Evolutionary conservation across 2,329 filamentous ascomycete species (phyloP).

Genomic region (Colletotrichum sp.): DNA sequence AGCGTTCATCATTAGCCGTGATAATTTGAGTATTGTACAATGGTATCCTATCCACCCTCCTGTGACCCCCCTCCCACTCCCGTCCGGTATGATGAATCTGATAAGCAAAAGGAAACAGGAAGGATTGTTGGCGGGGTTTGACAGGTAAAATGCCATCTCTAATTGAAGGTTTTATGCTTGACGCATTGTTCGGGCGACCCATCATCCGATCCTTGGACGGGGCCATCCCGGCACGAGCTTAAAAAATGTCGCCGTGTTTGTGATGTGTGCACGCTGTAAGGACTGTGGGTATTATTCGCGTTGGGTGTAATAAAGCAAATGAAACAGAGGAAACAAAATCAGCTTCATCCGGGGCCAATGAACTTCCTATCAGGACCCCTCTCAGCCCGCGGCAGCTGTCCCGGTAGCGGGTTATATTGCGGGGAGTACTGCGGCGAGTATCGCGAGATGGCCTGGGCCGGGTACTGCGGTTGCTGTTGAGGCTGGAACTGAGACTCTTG

Average conservation of each 20-base stretch:
- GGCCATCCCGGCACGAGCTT: neutral
- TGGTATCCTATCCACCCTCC: neutral
- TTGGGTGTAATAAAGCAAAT: neutral
- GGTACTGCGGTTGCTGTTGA: neutral
- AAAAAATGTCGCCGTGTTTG: neutral
- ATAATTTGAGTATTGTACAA: neutral
- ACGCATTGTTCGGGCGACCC: neutral
- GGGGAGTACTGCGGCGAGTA: neutral
- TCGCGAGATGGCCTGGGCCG: neutral
- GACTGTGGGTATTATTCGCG: neutral
- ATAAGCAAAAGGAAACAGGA: neutral
- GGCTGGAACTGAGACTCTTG: neutral
- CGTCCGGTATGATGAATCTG: neutral
- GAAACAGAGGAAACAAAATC: no score
- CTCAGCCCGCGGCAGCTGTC: constrained; percentile 14
- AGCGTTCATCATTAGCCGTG: neutral
- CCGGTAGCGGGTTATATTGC: neutral
- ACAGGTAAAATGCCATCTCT: neutral
- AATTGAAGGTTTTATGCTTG: neutral
- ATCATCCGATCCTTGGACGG: neutral
- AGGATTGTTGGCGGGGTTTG: neutral
- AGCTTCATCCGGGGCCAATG: neutral
- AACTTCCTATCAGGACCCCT: constrained; percentile 15
- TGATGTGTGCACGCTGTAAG: neutral
- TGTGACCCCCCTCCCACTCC: neutral